Percentiles rank a stretch among this genome's conserved stretches.
These are phyloP conservation scores for Fusarium cicatricum DNA, from an alignment of 2,329 filamentous ascomycete genomes.

Conservation along the genomic window DNA sequence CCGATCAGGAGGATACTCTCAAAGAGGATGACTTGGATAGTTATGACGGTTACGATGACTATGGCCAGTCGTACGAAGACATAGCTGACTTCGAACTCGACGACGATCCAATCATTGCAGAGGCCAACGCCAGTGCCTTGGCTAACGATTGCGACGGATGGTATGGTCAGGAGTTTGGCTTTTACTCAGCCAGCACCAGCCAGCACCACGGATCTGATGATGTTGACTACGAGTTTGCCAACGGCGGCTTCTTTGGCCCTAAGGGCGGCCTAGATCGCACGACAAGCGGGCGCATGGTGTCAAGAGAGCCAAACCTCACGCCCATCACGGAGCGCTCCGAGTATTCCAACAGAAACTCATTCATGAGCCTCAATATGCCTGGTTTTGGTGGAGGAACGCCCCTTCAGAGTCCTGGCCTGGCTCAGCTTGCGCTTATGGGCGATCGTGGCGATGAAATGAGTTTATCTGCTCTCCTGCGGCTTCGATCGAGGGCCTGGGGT, in stretches of 20 bases:
- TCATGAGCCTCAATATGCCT: conserved; percentile 72
- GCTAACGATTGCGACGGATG: conserved; percentile 93
- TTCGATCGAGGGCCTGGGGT: conserved; percentile 81
- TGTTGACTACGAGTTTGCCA: conserved; percentile 66
- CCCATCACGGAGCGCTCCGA: conserved; percentile 97
- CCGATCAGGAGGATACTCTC: conserved; percentile 16
- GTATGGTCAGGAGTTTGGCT: conserved; percentile 96
- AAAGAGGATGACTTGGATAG: conserved; percentile 59
- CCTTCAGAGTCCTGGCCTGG: conserved; percentile 75
- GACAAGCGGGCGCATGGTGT: conserved; percentile 76
- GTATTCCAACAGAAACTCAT: conserved; percentile 92
- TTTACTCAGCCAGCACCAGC: conserved; percentile 74
- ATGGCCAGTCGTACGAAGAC: conserved; percentile 66
- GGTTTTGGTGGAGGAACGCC: conserved; percentile 54
- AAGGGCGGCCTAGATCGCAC: conserved; percentile 72
- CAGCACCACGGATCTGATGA: conserved; percentile 55
- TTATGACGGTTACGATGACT: conserved; percentile 49
- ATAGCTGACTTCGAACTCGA: conserved; percentile 73
- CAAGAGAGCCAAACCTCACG: conserved; percentile 89
- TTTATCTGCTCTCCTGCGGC: conserved; percentile 73
- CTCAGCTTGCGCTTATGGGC: conserved; percentile 75
- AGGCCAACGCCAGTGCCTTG: conserved; percentile 91
- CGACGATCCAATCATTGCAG: conserved; percentile 92
- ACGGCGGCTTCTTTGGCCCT: conserved; percentile 90
- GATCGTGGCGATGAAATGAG: conserved; percentile 71